These are phyloP conservation scores for Lolium multiflorum DNA, from an alignment of 176 grass and related monocot genomes.

Conservation along the genomic window DNA sequence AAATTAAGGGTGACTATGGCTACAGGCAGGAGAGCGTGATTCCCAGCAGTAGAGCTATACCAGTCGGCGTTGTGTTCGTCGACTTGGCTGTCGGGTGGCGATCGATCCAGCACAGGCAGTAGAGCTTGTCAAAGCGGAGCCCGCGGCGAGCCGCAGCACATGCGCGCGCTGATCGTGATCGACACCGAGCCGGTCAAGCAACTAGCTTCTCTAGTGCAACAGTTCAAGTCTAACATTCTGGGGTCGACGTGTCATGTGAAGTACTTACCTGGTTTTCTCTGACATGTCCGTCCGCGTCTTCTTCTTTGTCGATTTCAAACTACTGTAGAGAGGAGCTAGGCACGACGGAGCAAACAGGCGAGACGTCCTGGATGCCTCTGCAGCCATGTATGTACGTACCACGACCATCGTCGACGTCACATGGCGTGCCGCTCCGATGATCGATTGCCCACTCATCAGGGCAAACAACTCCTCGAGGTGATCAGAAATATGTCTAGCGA, in stretches of 20 bases:
- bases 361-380: not conserved
- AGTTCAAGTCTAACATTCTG: not conserved
- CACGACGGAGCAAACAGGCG: not conserved
- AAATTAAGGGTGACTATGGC: not conserved
- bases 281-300: not conserved
- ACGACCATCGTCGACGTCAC: not conserved
- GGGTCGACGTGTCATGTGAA: not conserved
- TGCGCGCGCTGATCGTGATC: no score
- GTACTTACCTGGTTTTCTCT: not conserved
- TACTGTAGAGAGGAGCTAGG: not conserved
- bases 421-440: constrained; percentile 23
- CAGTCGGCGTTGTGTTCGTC: not conserved
- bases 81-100: not conserved
- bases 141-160: constrained; percentile 1
- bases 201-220: not conserved
- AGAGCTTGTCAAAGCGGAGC: not conserved
- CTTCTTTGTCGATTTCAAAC: not conserved
- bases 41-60: no score
- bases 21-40: no score
- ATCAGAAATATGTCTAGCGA: not conserved
- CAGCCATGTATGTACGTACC: not conserved
- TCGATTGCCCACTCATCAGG: not conserved
- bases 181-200: not conserved
- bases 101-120: not conserved
- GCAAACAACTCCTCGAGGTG: not conserved